Evolutionary conservation across 306 rosid species (phyloP).

Genomic region (Cajanus cajan): DNA sequence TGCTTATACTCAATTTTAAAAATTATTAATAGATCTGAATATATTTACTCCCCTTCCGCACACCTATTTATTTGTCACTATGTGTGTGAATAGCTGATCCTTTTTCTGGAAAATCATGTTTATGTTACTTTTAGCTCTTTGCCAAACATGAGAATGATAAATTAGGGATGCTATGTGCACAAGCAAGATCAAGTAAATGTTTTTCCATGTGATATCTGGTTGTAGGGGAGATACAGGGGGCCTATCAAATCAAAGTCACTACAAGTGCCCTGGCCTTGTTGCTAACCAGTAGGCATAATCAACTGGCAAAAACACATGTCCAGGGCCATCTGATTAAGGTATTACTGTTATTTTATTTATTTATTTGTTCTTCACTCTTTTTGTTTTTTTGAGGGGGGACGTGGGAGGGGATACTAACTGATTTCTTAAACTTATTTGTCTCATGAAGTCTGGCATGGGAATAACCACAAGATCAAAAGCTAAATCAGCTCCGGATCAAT

Average conservation of each 20-base stretch:
- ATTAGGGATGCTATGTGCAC: not conserved
- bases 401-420: conserved; percentile 26
- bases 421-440: conserved; percentile 26
- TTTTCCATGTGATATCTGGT: conserved; percentile 15
- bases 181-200: conserved; percentile 7
- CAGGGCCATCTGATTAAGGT: conserved; percentile 80
- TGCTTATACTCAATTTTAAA: not conserved
- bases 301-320: conserved; percentile 60
- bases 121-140: not conserved
- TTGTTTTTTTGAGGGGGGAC: too few relatives aligned
- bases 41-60: not conserved
- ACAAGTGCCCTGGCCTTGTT: conserved; percentile 86
- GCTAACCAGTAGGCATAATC: conserved; percentile 62
- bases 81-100: not conserved
- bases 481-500: conserved; percentile 85
- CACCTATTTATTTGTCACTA: not conserved
- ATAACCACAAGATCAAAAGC: conserved; percentile 90
- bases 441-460: conserved; percentile 60
- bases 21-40: too few relatives aligned
- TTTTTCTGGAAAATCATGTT: not conserved
- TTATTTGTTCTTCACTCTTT: not conserved
- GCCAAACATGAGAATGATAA: conserved; percentile 2
- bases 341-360: not conserved
- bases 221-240: conserved; percentile 91
- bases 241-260: conserved; percentile 91